These are phyloP conservation scores for Mycena floridula DNA, from an alignment of 768 basidiomycete species.

Conservation along the genomic window DNA sequence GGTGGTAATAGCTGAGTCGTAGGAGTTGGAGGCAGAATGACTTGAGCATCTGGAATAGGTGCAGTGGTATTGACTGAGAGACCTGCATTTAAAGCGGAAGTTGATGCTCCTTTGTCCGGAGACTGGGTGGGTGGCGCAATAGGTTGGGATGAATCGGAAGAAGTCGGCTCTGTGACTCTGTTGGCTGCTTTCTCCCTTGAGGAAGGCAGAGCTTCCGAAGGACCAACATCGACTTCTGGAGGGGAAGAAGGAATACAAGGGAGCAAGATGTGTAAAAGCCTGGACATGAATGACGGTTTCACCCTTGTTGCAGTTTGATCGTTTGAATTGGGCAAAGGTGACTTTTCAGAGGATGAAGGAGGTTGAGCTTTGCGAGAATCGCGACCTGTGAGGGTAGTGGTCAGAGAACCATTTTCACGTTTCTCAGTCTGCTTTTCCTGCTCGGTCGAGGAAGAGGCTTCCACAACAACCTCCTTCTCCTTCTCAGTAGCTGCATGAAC, in stretches of 20 bases:
- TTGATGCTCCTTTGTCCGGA: conserved; percentile 25
- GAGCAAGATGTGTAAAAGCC: conserved; percentile 54
- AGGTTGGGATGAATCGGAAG: conserved; percentile 3
- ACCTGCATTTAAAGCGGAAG: too few species aligned
- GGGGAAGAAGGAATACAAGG: conserved; percentile 58
- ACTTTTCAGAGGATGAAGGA: background rate
- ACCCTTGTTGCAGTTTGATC: conserved; percentile 10
- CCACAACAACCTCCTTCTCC: too few species aligned
- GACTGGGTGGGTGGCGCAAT: conserved; percentile 10
- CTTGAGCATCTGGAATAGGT: conserved; percentile 24
- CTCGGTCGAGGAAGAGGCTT: too few species aligned
- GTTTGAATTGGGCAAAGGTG: too few species aligned
- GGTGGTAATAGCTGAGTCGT: conserved; percentile 44
- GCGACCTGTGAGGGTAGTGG: conserved; percentile 7
- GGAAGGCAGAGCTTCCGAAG: conserved; percentile 15
- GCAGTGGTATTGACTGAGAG: conserved; percentile 23
- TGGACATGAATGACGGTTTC: conserved; percentile 53
- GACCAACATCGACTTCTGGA: conserved; percentile 20
- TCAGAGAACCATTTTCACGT: conserved; percentile 7
- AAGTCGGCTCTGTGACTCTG: conserved; percentile 1
- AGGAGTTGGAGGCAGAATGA: conserved; percentile 44
- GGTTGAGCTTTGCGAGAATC: too few species aligned
- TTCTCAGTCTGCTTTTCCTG: too few species aligned
- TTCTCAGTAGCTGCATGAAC: too few species aligned
- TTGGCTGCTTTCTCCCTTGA: conserved; percentile 21